These are phyloP conservation scores for Chenopodium quinoa DNA, from an alignment of 148 eudicot species.

Conservation along the genomic window DNA sequence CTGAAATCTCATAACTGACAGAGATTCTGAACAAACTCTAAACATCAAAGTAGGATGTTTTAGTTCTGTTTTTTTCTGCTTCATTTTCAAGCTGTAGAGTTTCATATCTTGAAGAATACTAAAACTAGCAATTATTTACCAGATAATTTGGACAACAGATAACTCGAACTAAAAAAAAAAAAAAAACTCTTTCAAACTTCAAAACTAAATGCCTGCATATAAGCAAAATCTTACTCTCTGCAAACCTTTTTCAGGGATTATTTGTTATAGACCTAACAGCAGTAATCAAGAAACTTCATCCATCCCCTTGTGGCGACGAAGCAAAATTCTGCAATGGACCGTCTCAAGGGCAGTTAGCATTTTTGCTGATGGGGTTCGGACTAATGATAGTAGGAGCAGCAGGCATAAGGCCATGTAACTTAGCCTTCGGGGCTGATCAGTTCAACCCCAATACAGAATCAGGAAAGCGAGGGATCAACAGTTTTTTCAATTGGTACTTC, in stretches of 20 bases:
- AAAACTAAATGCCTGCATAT: neutral
- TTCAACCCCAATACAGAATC: slow-evolving; percentile 78
- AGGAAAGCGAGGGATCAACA: slow-evolving; percentile 73
- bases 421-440: slow-evolving; percentile 94
- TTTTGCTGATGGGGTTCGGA: slow-evolving; percentile 55
- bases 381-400: slow-evolving; percentile 71
- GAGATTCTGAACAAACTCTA: neutral
- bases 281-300: slow-evolving; percentile 61
- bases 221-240: neutral
- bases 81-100: neutral
- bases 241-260: slow-evolving; percentile 48
- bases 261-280: slow-evolving; percentile 62
- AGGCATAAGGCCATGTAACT: slow-evolving; percentile 77
- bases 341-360: slow-evolving; percentile 47
- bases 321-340: slow-evolving; percentile 45
- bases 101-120: neutral
- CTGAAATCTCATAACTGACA: neutral
- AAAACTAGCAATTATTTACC: neutral
- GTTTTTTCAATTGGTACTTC: slow-evolving; percentile 95
- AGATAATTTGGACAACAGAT: neutral
- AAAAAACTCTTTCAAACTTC: neutral
- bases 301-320: slow-evolving; percentile 49
- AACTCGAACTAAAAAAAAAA: neutral
- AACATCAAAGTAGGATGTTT: neutral
- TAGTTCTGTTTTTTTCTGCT: neutral